Evolutionary conservation across 2,329 filamentous ascomycete species (phyloP).

Genomic region (Phyllachora maydis): DNA sequence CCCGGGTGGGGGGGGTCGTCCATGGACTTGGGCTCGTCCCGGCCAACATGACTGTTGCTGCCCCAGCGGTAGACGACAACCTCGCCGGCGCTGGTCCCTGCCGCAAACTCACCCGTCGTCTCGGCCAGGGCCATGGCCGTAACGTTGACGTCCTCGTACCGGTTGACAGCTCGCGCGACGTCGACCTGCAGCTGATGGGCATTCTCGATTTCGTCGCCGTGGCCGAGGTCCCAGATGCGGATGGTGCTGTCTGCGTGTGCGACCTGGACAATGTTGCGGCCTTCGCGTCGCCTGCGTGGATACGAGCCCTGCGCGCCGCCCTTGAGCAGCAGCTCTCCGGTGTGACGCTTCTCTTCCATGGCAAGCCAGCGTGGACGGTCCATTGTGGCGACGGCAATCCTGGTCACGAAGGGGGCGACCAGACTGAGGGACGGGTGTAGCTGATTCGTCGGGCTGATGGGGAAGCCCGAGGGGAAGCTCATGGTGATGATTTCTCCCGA

Average conservation of each 20-base stretch:
- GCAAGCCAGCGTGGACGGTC: conserved; percentile 72
- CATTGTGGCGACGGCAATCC: conserved; percentile 49
- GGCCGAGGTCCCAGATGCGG: conserved; percentile 82
- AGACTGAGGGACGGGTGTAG: conserved; percentile 74
- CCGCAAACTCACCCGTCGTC: conserved; percentile 67
- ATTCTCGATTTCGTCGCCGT: conserved; percentile 88
- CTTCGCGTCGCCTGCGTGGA: conserved; percentile 57
- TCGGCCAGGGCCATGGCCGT: conserved; percentile 62
- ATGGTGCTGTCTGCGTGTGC: conserved; percentile 82
- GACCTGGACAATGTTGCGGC: conserved; percentile 66
- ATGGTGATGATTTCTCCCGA: conserved; percentile 81
- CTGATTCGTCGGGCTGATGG: conserved; percentile 82
- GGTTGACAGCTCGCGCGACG: conserved; percentile 59
- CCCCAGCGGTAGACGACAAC: conserved; percentile 76
- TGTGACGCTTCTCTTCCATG: conserved; percentile 64
- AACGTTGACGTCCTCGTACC: conserved; percentile 59
- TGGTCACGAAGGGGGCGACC: conserved; percentile 73
- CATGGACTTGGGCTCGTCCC: conserved; percentile 27
- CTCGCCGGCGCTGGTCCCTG: conserved; percentile 68
- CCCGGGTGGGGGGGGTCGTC: conserved; percentile 44
- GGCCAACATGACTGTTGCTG: conserved; percentile 52
- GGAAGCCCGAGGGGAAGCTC: conserved; percentile 80
- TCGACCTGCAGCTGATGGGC: conserved; percentile 65
- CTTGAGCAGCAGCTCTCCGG: conserved; percentile 57
- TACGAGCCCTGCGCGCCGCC: conserved; percentile 58